A percentile compares a stretch with the other conserved stretches of the same genome.
Conservation (phyloP, 2,329 filamentous ascomycete genomes). For the Monosporascus cannonballus region DNA sequence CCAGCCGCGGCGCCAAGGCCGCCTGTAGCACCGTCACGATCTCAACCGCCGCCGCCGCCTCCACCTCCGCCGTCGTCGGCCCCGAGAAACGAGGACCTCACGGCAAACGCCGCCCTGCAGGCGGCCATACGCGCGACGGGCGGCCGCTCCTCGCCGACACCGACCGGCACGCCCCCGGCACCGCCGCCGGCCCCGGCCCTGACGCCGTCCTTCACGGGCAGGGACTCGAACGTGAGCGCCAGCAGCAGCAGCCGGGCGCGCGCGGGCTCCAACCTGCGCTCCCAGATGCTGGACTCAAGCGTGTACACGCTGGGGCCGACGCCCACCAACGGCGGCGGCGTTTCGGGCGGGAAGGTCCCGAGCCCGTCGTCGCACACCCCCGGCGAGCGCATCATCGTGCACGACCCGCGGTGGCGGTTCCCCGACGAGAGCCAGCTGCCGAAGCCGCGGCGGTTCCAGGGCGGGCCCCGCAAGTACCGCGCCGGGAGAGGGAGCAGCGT, state of each 20-base stretch:
- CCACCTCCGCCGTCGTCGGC: conserved; percentile 27
- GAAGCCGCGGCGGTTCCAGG: conserved; percentile 74
- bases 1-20: conserved; percentile 18
- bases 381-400: conserved; percentile 48
- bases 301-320: conserved; percentile 62
- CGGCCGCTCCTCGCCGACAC: conserved; percentile 28
- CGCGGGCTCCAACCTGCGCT: conserved; percentile 42
- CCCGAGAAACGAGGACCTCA: conserved; percentile 13
- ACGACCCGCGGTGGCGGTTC: conserved; percentile 82
- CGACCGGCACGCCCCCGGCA: conserved; percentile 29
- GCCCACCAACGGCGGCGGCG: conserved; percentile 42
- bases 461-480: conserved; percentile 72
- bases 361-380: conserved; percentile 33
- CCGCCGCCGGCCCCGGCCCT: conserved; percentile 34
- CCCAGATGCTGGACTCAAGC: conserved; percentile 66
- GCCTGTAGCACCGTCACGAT: conserved; percentile 22
- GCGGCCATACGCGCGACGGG: conserved; percentile 32
- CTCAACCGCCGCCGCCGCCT: conserved; percentile 29
- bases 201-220: conserved; percentile 30
- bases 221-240: conserved; percentile 1
- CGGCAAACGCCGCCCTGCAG: conserved; percentile 33
- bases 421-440: conserved; percentile 76
- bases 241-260: conserved; percentile 31
- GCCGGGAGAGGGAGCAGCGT: conserved; percentile 92
- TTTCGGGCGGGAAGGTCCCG: conserved; percentile 33